Conservation (phyloP, 1,139 yeast genomes). For the Blastobotrys aristatus region DNA sequence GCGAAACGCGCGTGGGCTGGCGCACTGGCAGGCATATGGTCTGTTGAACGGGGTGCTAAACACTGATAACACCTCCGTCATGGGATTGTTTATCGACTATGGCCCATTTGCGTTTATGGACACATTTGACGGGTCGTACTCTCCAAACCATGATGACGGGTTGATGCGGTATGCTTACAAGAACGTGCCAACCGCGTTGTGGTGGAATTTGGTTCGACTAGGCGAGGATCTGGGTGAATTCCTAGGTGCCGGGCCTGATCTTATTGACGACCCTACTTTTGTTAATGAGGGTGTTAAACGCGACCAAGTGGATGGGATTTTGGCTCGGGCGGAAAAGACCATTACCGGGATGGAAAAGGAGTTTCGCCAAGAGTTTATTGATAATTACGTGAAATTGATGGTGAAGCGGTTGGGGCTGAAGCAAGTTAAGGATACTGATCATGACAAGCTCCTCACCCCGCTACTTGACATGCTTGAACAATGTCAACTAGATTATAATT, state of each 20-base stretch:
- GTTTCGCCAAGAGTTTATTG: conserved; percentile 58
- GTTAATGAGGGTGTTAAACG: conserved; percentile 34
- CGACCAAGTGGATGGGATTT: conserved; percentile 49
- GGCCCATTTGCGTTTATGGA: conserved; percentile 95
- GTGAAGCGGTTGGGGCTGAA: conserved; percentile 64
- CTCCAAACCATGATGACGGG: conserved; percentile 89
- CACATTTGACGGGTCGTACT: conserved; percentile 69
- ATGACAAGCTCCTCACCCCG: conserved; percentile 50
- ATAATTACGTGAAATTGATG: conserved; percentile 55
- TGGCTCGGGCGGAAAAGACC: conserved; percentile 58
- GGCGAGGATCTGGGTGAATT: conserved; percentile 83
- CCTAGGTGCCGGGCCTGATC: conserved; percentile 54
- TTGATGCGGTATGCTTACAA: conserved; percentile 66
- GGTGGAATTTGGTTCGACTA: conserved; percentile 88
- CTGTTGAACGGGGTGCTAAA: conserved; percentile 90
- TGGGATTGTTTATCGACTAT: conserved; percentile 85
- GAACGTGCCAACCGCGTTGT: conserved; percentile 78
- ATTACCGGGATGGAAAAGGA: conserved; percentile 62
- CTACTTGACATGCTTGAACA: conserved; percentile 57
- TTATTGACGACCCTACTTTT: conserved; percentile 41
- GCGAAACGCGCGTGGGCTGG: conserved; percentile 72
- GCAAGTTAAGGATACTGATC: conserved; percentile 39
- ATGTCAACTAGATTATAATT: conserved; percentile 71
- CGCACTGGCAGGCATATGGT: conserved; percentile 88
- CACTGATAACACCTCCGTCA: conserved; percentile 85